Conservation (phyloP, 1,284 basidiomycete species). For the Naganishia cerealis region DNA sequence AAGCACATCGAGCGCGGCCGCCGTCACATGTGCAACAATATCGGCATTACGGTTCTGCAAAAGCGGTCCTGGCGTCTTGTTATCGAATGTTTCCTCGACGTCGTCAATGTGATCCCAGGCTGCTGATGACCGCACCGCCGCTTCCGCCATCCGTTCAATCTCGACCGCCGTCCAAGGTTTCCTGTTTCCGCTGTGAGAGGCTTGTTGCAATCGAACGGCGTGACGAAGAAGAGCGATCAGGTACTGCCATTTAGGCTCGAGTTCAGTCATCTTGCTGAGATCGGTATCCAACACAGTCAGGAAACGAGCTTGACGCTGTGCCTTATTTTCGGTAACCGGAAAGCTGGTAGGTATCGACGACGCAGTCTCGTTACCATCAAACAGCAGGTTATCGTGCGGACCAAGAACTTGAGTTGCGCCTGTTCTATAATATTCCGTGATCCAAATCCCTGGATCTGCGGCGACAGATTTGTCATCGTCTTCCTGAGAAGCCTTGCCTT, state of each 20-base stretch:
- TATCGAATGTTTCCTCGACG: slow-evolving; percentile 22
- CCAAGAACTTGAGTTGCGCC: slow-evolving; percentile 23
- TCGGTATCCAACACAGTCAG: neutral
- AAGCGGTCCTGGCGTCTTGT: slow-evolving; percentile 19
- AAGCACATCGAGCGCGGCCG: slow-evolving; percentile 55
- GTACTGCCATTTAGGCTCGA: slow-evolving; percentile 14
- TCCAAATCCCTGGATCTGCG: neutral
- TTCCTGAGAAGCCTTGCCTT: neutral
- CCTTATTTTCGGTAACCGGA: neutral
- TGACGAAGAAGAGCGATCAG: slow-evolving; percentile 65
- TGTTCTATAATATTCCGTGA: slow-evolving; percentile 24
- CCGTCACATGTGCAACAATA: slow-evolving; percentile 66
- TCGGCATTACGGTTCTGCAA: slow-evolving; percentile 65
- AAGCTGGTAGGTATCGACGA: neutral
- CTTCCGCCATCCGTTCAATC: slow-evolving; percentile 27
- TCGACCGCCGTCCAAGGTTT: slow-evolving; percentile 28
- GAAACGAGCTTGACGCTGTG: neutral
- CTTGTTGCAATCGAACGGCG: slow-evolving; percentile 61
- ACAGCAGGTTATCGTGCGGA: slow-evolving; percentile 10
- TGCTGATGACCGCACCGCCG: slow-evolving; percentile 18
- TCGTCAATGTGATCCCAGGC: slow-evolving; percentile 28
- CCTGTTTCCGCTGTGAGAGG: slow-evolving; percentile 47
- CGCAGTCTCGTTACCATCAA: neutral
- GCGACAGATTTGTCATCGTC: neutral
- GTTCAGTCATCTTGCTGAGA: neutral